Evolutionary conservation across 2,329 filamentous ascomycete species (phyloP).

Genomic region (Daldinia eschscholtzii): DNA sequence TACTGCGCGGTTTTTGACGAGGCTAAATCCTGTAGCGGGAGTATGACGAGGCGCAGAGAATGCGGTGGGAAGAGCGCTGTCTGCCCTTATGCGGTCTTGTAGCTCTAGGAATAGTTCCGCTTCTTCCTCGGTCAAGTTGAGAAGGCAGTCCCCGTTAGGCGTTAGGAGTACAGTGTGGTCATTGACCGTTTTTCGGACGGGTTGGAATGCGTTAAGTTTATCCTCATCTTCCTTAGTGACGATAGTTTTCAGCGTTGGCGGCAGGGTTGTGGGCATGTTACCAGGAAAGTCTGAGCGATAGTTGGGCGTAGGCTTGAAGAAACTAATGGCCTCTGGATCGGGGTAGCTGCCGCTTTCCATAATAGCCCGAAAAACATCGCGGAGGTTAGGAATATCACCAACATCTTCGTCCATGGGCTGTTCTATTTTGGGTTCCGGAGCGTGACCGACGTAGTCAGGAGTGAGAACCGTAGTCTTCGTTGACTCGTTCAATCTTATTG

Average conservation of each 20-base stretch:
- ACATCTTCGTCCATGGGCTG: slow-evolving; percentile 51
- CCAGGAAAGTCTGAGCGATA: slow-evolving; percentile 53
- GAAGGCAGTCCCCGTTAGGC: slow-evolving; percentile 81
- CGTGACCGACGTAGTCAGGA: slow-evolving; percentile 52
- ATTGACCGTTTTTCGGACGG: slow-evolving; percentile 73
- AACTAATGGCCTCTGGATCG: slow-evolving; percentile 54
- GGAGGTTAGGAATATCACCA: slow-evolving; percentile 51
- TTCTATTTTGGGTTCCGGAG: slow-evolving; percentile 48
- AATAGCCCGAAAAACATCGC: slow-evolving; percentile 57
- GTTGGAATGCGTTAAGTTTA: slow-evolving; percentile 66
- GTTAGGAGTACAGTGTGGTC: slow-evolving; percentile 79
- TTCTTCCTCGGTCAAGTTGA: slow-evolving; percentile 75
- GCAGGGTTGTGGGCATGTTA: slow-evolving; percentile 50
- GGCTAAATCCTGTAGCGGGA: slow-evolving; percentile 68
- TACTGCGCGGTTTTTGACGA: slow-evolving; percentile 74
- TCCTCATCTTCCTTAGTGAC: slow-evolving; percentile 68
- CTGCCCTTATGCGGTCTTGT: slow-evolving; percentile 68
- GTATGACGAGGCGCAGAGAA: slow-evolving; percentile 70
- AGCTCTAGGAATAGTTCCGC: slow-evolving; percentile 78
- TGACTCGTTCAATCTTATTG: slow-evolving; percentile 53
- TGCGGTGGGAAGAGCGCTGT: slow-evolving; percentile 65
- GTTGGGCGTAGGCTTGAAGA: slow-evolving; percentile 56
- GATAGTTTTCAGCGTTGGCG: slow-evolving; percentile 59
- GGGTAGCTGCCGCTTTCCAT: slow-evolving; percentile 53
- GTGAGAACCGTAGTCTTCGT: slow-evolving; percentile 54